A percentile compares a stretch with the other conserved stretches of the same genome.
These are phyloP conservation scores for Saitoella complicata DNA, from an alignment of 805 yeast genomes.

Conservation along the genomic window DNA sequence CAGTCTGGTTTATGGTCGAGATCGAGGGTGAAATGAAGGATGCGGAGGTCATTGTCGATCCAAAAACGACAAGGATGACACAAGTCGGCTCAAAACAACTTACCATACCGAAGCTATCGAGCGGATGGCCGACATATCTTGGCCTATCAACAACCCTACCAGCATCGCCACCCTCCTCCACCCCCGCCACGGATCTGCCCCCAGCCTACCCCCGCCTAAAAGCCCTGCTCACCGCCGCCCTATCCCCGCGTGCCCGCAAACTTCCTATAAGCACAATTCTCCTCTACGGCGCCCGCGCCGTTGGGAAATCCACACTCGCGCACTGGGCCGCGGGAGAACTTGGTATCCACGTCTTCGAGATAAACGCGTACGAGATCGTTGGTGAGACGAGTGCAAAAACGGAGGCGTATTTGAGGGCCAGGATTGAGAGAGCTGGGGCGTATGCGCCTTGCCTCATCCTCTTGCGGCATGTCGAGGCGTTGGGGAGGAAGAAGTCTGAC, in stretches of 20 bases:
- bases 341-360: conserved; percentile 49
- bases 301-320: conserved; percentile 62
- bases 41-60: neutral
- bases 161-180: neutral
- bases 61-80: too few relatives aligned
- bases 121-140: conserved; percentile 15
- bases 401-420: conserved; percentile 60
- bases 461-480: conserved; percentile 56
- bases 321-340: conserved; percentile 35
- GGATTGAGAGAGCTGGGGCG: conserved; percentile 46
- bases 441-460: conserved; percentile 35
- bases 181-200: neutral
- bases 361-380: conserved; percentile 54
- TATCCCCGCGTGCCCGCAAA: conserved; percentile 16
- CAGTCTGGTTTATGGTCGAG: conserved; percentile 62
- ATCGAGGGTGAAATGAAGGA: conserved; percentile 7
- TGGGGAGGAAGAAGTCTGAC: conserved; percentile 52
- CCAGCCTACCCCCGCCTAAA: conserved; percentile 8
- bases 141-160: conserved; percentile 18
- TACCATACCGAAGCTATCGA: conserved; percentile 4
- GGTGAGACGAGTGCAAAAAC: conserved; percentile 66
- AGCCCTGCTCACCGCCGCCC: conserved; percentile 39
- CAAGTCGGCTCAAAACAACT: neutral
- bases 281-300: conserved; percentile 52
- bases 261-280: conserved; percentile 49